Evolutionary conservation across 163 green algal species (phyloP).

Genomic region (Chloroidium sp.): DNA sequence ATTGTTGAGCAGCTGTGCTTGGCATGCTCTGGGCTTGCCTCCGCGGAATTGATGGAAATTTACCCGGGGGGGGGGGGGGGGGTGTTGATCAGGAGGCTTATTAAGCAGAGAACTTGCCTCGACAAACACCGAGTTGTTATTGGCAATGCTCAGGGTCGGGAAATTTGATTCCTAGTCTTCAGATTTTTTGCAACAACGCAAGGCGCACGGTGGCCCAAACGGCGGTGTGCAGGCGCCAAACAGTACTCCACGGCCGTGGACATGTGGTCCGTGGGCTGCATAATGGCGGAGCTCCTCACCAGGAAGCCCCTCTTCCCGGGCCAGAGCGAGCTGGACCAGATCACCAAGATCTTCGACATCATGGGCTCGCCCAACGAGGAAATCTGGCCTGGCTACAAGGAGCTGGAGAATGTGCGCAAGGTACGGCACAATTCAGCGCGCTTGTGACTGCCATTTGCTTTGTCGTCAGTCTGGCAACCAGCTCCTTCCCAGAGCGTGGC

Average conservation of each 20-base stretch:
- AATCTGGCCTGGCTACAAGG: slow-evolving; percentile 56
- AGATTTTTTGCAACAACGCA: slow-evolving; percentile 7
- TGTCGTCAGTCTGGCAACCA: too few relatives aligned
- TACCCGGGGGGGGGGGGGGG: too few relatives aligned
- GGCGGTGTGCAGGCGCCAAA: slow-evolving; percentile 71
- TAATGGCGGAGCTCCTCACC: slow-evolving; percentile 88
- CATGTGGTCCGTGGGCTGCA: slow-evolving; percentile 96
- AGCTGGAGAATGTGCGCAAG: slow-evolving; percentile 7
- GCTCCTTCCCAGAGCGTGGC: too few relatives aligned
- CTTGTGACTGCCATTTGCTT: too few relatives aligned
- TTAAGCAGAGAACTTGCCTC: too few relatives aligned
- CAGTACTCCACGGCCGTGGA: slow-evolving; percentile 82
- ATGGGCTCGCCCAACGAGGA: slow-evolving; percentile 61
- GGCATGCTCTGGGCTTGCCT: too few relatives aligned
- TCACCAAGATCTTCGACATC: slow-evolving; percentile 66
- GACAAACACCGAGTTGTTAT: too few relatives aligned
- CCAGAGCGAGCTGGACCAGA: slow-evolving; percentile 65
- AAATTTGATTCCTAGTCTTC: neutral
- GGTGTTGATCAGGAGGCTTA: neutral
- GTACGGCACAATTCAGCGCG: neutral
- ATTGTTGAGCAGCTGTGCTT: too few relatives aligned
- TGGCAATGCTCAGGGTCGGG: too few relatives aligned
- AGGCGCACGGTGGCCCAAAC: slow-evolving; percentile 33
- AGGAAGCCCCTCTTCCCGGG: slow-evolving; percentile 72
- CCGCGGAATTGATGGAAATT: too few relatives aligned